These are phyloP conservation scores for Phaeodactylum tricornutum DNA, from an alignment of 108 stramenopile genomes.

Conservation along the genomic window DNA sequence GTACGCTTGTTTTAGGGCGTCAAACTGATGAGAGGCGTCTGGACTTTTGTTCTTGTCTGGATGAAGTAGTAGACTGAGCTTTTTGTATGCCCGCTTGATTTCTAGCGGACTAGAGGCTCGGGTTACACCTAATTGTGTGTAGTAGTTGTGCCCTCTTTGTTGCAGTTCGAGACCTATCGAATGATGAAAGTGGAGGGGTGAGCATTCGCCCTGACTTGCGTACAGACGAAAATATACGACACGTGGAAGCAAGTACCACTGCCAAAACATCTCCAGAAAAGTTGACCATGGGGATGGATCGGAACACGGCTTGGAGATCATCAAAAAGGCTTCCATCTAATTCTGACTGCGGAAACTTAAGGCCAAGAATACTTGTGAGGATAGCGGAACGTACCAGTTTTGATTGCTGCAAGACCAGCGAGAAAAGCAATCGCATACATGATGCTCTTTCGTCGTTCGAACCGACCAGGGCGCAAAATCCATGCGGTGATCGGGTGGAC, in stretches of 20 bases:
- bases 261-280: not conserved
- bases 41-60: conserved; percentile 95
- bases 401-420: conserved; percentile 78
- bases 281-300: not conserved
- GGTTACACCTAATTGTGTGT: conserved; percentile 65
- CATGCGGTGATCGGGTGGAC: conserved; percentile 95
- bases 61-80: conserved; percentile 86
- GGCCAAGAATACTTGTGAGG: too few relatives aligned
- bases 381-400: conserved; percentile 90
- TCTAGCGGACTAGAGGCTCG: conserved; percentile 83
- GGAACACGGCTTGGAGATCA: conserved; percentile 1
- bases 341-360: too few relatives aligned
- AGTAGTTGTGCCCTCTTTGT: conserved; percentile 89
- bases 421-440: conserved; percentile 93
- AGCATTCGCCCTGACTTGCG: too few relatives aligned
- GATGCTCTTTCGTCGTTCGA: conserved; percentile 84
- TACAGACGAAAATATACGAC: not conserved
- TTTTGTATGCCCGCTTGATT: conserved; percentile 96
- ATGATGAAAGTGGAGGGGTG: too few relatives aligned
- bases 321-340: too few relatives aligned
- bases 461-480: conserved; percentile 91
- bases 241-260: not conserved
- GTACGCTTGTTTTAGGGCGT: conserved; percentile 82
- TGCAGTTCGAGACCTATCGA: conserved; percentile 69
- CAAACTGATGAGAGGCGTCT: conserved; percentile 86